Evolutionary conservation across 208 protist genomes (phyloP).

Genomic region (Acanthamoeba royreba): DNA sequence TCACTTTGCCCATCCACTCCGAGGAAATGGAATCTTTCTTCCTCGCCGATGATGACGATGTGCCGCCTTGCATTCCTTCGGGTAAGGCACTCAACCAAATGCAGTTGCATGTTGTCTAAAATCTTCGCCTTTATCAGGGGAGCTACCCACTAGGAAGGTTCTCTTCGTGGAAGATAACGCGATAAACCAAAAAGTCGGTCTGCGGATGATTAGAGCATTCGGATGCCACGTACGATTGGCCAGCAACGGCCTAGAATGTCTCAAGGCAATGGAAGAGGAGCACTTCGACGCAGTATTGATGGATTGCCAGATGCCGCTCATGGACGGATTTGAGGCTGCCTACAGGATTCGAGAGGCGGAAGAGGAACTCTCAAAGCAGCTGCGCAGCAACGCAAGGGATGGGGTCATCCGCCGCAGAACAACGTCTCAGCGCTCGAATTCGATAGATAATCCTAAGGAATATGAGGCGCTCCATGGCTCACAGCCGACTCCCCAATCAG

Average conservation of each 20-base stretch:
- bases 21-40: not conserved
- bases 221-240: not conserved
- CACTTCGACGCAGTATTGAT: not conserved
- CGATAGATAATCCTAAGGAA: no score
- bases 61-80: not conserved
- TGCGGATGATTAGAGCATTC: not conserved
- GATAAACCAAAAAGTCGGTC: not conserved
- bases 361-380: no score
- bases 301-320: constrained; percentile 6
- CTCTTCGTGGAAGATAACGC: constrained; percentile 37
- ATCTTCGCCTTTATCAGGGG: not conserved
- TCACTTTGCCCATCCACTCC: constrained; percentile 4
- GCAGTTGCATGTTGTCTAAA: not conserved
- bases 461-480: no score
- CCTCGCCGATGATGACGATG: not conserved
- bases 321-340: no score
- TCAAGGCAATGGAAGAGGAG: not conserved
- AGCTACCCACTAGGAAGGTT: not conserved
- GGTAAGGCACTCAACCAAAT: not conserved
- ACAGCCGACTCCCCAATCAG: no score
- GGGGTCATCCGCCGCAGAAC: no score
- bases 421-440: no score
- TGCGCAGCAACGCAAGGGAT: no score
- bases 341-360: no score
- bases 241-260: not conserved